Conservation (phyloP, 306 rosid species). For the Rosa chinensis region DNA sequence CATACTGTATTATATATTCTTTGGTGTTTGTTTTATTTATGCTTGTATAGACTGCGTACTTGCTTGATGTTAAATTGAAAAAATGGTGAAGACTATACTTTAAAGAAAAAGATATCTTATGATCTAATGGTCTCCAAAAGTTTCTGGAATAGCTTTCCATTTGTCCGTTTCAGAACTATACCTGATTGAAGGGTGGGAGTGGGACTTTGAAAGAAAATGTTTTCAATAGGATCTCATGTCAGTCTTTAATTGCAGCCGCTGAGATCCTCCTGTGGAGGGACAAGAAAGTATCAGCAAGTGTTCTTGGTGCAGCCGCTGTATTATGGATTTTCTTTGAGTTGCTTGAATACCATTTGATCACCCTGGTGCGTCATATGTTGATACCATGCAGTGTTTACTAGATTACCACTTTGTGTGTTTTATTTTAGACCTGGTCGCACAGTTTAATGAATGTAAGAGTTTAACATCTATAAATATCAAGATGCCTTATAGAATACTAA, state of each 20-base stretch:
- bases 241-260: constrained; percentile 58
- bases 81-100: too few species aligned
- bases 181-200: too few species aligned
- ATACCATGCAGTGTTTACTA: constrained; percentile 26
- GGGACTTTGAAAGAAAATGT: background rate
- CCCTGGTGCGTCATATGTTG: constrained; percentile 64
- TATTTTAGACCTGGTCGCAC: too few species aligned
- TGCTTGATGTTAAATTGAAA: too few species aligned
- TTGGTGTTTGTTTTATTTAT: too few species aligned
- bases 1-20: too few species aligned
- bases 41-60: too few species aligned
- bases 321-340: constrained; percentile 77
- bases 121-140: background rate
- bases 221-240: constrained; percentile 13
- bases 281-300: constrained; percentile 58
- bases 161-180: background rate
- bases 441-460: too few species aligned
- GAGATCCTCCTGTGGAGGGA: too few species aligned
- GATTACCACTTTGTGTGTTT: too few species aligned
- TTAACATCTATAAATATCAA: too few species aligned
- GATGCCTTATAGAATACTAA: too few species aligned
- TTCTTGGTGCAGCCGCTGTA: constrained; percentile 65
- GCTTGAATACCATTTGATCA: constrained; percentile 66
- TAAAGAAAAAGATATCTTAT: background rate
- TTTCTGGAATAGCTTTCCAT: background rate